These are phyloP conservation scores for Trypanosoma grayi DNA, from an alignment of 208 protist genomes.

Conservation along the genomic window DNA sequence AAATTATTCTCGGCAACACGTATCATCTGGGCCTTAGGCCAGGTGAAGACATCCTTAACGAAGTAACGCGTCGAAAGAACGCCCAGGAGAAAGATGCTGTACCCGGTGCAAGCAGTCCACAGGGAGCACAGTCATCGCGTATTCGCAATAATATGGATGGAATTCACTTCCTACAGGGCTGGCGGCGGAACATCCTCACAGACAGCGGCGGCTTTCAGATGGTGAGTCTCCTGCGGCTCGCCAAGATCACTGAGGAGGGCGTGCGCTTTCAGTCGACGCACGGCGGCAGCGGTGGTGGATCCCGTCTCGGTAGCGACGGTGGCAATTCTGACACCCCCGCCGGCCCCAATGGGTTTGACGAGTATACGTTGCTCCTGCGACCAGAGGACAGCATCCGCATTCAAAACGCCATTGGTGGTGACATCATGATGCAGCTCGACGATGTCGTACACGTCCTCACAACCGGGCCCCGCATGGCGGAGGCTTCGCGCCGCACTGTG, in stretches of 20 bases:
- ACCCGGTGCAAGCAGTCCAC: neutral
- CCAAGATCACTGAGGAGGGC: slow-evolving; percentile 98
- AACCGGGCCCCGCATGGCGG: slow-evolving; percentile 91
- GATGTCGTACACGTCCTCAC: slow-evolving; percentile 95
- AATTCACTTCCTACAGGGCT: slow-evolving; percentile 97
- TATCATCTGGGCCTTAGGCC: slow-evolving; percentile 97
- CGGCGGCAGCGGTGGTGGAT: slow-evolving; percentile 61
- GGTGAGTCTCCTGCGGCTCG: slow-evolving; percentile 97
- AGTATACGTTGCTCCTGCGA: slow-evolving; percentile 93
- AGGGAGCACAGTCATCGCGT: slow-evolving; percentile 11
- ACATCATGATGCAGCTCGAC: slow-evolving; percentile 99
- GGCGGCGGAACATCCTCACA: slow-evolving; percentile 95
- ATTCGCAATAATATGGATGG: slow-evolving; percentile 93
- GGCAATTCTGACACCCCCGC: neutral
- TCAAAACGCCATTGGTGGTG: slow-evolving; percentile 98
- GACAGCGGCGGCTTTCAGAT: slow-evolving; percentile 99
- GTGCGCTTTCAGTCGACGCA: slow-evolving; percentile 98
- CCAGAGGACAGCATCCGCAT: slow-evolving; percentile 98
- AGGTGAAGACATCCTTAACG: slow-evolving; percentile 83
- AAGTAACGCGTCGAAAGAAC: slow-evolving; percentile 69
- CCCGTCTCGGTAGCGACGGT: slow-evolving; percentile 2
- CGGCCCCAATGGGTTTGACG: slow-evolving; percentile 4
- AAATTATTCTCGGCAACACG: slow-evolving; percentile 98
- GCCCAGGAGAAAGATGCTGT: slow-evolving; percentile 20
- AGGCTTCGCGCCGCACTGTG: slow-evolving; percentile 95